A percentile compares a stretch with the other conserved stretches of the same genome.
These are phyloP conservation scores for Leptographium procerum DNA, from an alignment of 2,329 filamentous ascomycete species.

Conservation along the genomic window DNA sequence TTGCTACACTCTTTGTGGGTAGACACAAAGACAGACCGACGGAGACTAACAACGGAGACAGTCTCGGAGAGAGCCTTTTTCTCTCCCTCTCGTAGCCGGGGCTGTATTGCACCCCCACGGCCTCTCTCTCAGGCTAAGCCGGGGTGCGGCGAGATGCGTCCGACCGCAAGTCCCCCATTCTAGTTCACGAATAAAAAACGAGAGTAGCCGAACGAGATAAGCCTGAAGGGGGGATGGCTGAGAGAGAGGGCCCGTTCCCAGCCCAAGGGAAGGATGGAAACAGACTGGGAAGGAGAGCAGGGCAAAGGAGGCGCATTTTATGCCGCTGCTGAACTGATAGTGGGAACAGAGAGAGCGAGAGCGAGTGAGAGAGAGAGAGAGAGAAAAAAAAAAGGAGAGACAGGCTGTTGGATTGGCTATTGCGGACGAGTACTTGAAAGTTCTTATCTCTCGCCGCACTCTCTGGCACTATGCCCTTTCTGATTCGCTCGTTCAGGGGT, in stretches of 20 bases:
- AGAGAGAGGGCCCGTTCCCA: background rate
- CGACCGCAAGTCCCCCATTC: too few relatives aligned
- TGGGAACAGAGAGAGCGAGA: too few relatives aligned
- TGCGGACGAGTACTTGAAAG: too few relatives aligned
- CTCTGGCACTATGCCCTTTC: background rate
- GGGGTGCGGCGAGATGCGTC: background rate
- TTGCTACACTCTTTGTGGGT: too few relatives aligned
- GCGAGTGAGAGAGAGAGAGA: too few relatives aligned
- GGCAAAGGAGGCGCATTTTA: background rate
- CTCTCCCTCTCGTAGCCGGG: too few relatives aligned
- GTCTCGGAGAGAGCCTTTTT: too few relatives aligned
- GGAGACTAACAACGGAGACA: too few relatives aligned
- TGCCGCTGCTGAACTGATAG: background rate
- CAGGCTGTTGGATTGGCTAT: background rate
- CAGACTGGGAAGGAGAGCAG: too few relatives aligned
- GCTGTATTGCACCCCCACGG: background rate
- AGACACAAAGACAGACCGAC: too few relatives aligned
- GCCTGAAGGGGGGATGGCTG: too few relatives aligned
- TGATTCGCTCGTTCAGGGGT: background rate
- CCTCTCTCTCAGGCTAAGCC: background rate
- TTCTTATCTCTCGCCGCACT: background rate
- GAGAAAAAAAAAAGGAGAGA: background rate
- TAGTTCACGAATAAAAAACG: background rate
- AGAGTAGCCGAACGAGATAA: background rate
- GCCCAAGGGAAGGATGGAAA: background rate